Base-by-base conservation (phyloP, 192 early-diverging fungal species). In the Entomortierella chlamydospora region DNA sequence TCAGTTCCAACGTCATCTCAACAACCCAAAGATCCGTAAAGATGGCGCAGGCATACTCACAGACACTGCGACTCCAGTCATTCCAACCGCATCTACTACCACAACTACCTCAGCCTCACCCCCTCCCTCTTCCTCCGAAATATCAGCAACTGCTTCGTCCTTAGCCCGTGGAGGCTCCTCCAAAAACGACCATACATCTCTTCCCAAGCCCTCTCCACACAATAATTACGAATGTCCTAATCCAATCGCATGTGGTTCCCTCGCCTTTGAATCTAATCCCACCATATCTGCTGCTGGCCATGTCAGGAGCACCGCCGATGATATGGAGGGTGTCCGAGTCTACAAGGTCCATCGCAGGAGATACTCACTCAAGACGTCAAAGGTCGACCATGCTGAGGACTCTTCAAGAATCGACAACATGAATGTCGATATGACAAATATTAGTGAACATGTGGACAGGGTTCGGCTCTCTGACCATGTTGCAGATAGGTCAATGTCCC, bases 1-100 rank as follows among this genome's bases (percentile, higher is more conserved):
- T 29, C 76, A 69, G 31, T 79, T 79, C 57, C 72, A 74, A 9
- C 63, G 73, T 0, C 73, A 77, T 28, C 60, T 77, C 41, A 63
- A 61, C 59, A 57, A 68, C 33, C 65, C 74, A 29, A 78, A 78
- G 49, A 59, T 63, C 50, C 29, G 61, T 9, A 69, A 67, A 34
- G 62, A 61, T 37, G 68, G 59, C 29, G 26, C 68, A 18, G 68
- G 68, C 50, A 52, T 70, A 42, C 62, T 70, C 57, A 66, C 57
- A 28, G 43, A 51, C 33, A 66, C 62, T 30, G 62, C 68, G 13
- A 79, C 68, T 20, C 61, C 50, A 11, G 63, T 70, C 29, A 58
- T 77, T 22, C 52, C 59, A 47, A 64, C 56, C 29, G 37, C 67
- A 26, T 61, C 62, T 8, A 53, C 61, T 25, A 47, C 56, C 28